Conservation (phyloP, 768 basidiomycete genomes). For the Filobasidium floriforme region DNA sequence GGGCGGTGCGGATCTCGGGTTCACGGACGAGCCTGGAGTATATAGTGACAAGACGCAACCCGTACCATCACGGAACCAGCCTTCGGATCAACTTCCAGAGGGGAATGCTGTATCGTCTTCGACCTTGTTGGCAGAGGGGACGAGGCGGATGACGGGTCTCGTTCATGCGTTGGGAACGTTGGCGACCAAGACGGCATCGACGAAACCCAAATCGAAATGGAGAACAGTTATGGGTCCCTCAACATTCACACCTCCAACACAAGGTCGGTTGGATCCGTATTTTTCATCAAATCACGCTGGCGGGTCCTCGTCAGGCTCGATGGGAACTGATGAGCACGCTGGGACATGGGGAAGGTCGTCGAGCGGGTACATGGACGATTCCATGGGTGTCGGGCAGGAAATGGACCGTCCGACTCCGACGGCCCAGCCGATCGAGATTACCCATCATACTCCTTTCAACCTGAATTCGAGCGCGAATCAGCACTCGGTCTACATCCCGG, state of each 20-base stretch:
- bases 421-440: conserved; percentile 30
- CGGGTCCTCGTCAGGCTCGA: too few relatives aligned
- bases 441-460: conserved; percentile 38
- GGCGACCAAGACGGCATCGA: neutral
- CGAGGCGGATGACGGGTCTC: conserved; percentile 16
- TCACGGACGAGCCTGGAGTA: neutral
- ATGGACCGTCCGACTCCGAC: conserved; percentile 10
- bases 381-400: neutral
- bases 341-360: neutral
- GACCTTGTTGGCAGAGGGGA: neutral
- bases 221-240: conserved; percentile 28
- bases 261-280: conserved; percentile 1
- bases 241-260: conserved; percentile 13
- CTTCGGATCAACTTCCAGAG: too few relatives aligned
- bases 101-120: neutral
- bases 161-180: conserved; percentile 18
- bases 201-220: conserved; percentile 40
- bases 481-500: neutral
- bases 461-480: conserved; percentile 22
- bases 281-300: neutral
- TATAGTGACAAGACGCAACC: neutral
- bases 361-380: conserved; percentile 5
- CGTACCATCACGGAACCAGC: neutral
- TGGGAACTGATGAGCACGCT: too few relatives aligned
- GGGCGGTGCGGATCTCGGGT: neutral